Percentiles rank a stretch among this genome's conserved stretches.
These are phyloP conservation scores for Pyrenochaeta sp. DNA, from an alignment of 2,329 filamentous ascomycete genomes.

Conservation along the genomic window DNA sequence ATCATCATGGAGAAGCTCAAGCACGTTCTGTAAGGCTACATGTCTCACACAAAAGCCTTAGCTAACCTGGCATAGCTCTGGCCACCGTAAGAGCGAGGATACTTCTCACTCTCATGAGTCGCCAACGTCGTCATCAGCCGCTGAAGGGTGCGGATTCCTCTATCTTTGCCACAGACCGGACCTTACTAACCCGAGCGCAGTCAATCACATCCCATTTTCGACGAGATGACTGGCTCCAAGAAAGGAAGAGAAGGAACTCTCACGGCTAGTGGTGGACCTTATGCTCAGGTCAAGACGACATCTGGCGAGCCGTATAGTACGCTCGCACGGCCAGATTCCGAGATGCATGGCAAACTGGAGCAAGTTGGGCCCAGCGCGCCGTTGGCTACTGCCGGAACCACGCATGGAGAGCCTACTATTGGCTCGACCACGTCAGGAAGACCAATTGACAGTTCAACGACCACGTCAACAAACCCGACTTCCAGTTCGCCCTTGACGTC, in stretches of 20 bases:
- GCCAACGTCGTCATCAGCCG: slow-evolving; percentile 21
- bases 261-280: slow-evolving; percentile 4
- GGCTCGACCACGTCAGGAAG: not conserved
- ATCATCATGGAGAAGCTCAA: slow-evolving; percentile 58
- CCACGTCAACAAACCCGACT: slow-evolving; percentile 3
- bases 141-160: slow-evolving; percentile 13
- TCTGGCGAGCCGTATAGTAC: slow-evolving; percentile 17
- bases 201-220: slow-evolving; percentile 35
- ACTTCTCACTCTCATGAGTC: slow-evolving; percentile 24
- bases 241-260: slow-evolving; percentile 6
- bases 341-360: slow-evolving; percentile 8
- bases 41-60: slow-evolving; percentile 29
- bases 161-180: too few species aligned
- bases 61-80: slow-evolving; percentile 27
- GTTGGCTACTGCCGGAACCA: not conserved
- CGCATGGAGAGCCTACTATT: not conserved
- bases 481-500: slow-evolving; percentile 3
- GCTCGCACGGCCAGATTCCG: slow-evolving; percentile 10
- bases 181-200: slow-evolving; percentile 10
- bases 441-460: not conserved
- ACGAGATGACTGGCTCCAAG: slow-evolving; percentile 31
- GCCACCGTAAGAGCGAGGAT: slow-evolving; percentile 44
- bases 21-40: slow-evolving; percentile 49
- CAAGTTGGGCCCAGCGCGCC: slow-evolving; percentile 9
- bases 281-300: slow-evolving; percentile 11